Evolutionary conservation across 2,329 filamentous ascomycete species (phyloP).

Genomic region (Rutstroemia sp.): DNA sequence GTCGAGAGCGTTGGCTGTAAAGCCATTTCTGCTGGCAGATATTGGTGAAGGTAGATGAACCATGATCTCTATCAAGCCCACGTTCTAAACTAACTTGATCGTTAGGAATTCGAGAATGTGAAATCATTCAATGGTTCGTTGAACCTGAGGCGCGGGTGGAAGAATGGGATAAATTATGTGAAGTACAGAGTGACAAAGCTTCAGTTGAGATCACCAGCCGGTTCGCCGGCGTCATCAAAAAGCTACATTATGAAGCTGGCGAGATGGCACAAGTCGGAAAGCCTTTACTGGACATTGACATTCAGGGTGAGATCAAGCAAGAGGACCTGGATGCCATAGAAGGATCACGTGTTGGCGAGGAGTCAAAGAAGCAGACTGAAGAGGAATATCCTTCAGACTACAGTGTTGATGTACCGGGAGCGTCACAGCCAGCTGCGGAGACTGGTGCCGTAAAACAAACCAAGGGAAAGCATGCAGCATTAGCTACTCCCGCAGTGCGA

Average conservation of each 20-base stretch:
- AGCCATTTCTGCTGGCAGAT: conserved; percentile 76
- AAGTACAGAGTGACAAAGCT: conserved; percentile 97
- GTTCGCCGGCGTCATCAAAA: conserved; percentile 93
- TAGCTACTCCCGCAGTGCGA: conserved; percentile 89
- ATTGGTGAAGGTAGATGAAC: conserved; percentile 67
- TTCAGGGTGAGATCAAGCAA: conserved; percentile 65
- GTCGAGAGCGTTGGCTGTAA: conserved; percentile 42
- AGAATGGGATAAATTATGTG: conserved; percentile 95
- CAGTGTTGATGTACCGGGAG: background rate
- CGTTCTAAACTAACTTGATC: conserved; percentile 3
- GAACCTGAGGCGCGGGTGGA: conserved; percentile 91
- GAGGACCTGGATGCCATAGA: conserved; percentile 44
- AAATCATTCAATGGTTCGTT: conserved; percentile 99
- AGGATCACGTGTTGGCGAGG: conserved; percentile 21
- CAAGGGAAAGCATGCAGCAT: conserved; percentile 56
- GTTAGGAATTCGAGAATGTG: conserved; percentile 90
- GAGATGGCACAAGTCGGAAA: conserved; percentile 95
- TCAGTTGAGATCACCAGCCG: conserved; percentile 87
- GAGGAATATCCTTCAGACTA: background rate
- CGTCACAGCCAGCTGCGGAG: background rate
- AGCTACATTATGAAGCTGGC: conserved; percentile 88
- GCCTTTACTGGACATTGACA: conserved; percentile 91
- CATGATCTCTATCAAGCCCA: background rate
- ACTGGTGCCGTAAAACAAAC: background rate
- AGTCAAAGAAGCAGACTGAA: conserved; percentile 11